These are phyloP conservation scores for Penicillium simplicissimum DNA, from an alignment of 495 filamentous ascomycete genomes.

Conservation along the genomic window DNA sequence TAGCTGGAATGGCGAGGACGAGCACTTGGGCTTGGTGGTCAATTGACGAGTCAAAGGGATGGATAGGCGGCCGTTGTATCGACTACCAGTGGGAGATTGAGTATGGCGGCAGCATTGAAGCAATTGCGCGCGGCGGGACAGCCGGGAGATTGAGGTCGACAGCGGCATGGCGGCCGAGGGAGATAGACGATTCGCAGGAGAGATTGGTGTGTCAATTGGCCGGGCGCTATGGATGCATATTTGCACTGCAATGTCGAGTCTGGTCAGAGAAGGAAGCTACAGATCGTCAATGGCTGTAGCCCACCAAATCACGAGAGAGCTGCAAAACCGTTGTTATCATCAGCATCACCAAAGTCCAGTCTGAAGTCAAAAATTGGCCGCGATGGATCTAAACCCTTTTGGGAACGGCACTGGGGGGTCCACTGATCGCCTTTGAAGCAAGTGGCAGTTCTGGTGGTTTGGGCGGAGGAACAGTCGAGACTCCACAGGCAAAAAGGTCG, in stretches of 20 bases:
- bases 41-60: background rate
- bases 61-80: conserved; percentile 3
- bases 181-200: background rate
- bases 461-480: background rate
- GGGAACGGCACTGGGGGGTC: background rate
- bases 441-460: background rate
- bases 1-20: background rate
- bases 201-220: background rate
- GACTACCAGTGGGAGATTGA: conserved; percentile 2
- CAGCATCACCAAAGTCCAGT: background rate
- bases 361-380: conserved; percentile 1
- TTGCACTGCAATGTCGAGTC: background rate
- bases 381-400: conserved; percentile 13
- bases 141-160: conserved; percentile 1
- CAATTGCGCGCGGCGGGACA: conserved; percentile 10
- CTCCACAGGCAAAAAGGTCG: background rate
- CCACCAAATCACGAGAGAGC: background rate
- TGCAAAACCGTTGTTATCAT: background rate
- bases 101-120: conserved; percentile 4
- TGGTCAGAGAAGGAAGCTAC: background rate
- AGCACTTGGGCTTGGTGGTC: background rate
- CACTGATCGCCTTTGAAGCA: conserved; percentile 3
- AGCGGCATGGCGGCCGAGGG: background rate
- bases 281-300: background rate
- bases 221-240: background rate